Evolutionary conservation across 805 yeast genomes (phyloP).

Genomic region (Ascoidea asiatica): DNA sequence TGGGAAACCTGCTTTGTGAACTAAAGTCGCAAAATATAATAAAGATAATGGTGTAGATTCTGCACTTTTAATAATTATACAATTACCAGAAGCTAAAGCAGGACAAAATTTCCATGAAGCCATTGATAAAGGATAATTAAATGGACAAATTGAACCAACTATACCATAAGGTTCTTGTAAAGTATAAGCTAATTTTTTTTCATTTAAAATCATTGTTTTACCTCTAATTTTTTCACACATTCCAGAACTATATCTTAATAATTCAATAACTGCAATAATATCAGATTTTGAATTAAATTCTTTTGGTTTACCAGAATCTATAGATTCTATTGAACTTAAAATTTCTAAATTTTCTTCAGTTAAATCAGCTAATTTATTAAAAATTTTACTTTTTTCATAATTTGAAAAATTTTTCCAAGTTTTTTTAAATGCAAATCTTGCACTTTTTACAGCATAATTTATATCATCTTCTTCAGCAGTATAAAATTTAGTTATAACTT

Average conservation of each 20-base stretch:
- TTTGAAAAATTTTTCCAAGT: too few species aligned
- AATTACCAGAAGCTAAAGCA: conserved; percentile 70
- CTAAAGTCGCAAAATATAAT: conserved; percentile 47
- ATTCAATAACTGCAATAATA: too few species aligned
- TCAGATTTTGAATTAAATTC: too few species aligned
- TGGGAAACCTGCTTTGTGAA: conserved; percentile 59
- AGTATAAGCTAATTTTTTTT: conserved; percentile 45
- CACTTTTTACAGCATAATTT: conserved; percentile 36
- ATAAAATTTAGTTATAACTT: conserved; percentile 30
- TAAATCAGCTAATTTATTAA: too few species aligned
- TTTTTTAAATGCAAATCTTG: too few species aligned
- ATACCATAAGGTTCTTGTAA: conserved; percentile 71
- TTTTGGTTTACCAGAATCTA: conserved; percentile 74
- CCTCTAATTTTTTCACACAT: conserved; percentile 75
- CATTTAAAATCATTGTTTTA: conserved; percentile 59
- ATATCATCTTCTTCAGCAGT: conserved; percentile 34
- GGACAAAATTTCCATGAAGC: conserved; percentile 64
- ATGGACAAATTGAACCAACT: conserved; percentile 66
- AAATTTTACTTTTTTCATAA: too few species aligned
- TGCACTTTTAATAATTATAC: conserved; percentile 68
- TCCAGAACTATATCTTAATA: conserved; percentile 59
- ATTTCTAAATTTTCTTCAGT: conserved; percentile 52
- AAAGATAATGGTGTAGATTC: conserved; percentile 65
- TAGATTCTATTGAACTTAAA: conserved; percentile 46
- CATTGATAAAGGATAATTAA: conserved; percentile 81